Evolutionary conservation across 352 stramenopile species (phyloP).

Genomic region (Globisporangium camurandrum): DNA sequence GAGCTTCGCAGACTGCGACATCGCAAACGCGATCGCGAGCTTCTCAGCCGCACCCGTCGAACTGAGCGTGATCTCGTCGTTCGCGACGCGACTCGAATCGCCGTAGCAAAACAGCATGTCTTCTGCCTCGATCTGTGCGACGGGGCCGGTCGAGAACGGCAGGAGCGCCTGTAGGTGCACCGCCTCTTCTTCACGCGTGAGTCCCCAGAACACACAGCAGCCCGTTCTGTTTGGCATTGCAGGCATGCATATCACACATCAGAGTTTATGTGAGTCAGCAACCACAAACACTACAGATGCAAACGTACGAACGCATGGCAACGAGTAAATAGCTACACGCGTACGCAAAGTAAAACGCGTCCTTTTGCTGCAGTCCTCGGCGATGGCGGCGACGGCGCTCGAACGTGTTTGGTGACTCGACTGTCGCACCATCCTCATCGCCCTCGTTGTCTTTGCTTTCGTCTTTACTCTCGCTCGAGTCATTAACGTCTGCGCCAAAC

Average conservation of each 20-base stretch:
- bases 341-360: conserved; percentile 69
- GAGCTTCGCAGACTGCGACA: conserved; percentile 91
- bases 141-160: conserved; percentile 36
- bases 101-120: conserved; percentile 64
- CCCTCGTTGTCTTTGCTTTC: conserved; percentile 3
- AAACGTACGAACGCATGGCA: too few species aligned
- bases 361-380: conserved; percentile 34
- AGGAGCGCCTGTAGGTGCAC: conserved; percentile 37
- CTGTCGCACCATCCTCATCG: too few species aligned
- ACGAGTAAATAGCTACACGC: conserved; percentile 2
- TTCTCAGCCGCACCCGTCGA: conserved; percentile 75
- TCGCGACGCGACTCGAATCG: conserved; percentile 40
- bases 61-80: conserved; percentile 78
- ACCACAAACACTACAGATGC: background rate
- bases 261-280: background rate
- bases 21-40: conserved; percentile 87
- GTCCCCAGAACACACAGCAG: conserved; percentile 64
- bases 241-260: background rate
- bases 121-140: conserved; percentile 45
- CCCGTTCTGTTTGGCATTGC: conserved; percentile 31
- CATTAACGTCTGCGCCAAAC: conserved; percentile 3
- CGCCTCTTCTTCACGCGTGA: conserved; percentile 48
- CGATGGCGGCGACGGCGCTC: background rate
- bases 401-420: too few species aligned
- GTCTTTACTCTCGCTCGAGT: background rate